These are phyloP conservation scores for Trapa bicornis DNA, from an alignment of 345 rosid genomes.

Conservation along the genomic window DNA sequence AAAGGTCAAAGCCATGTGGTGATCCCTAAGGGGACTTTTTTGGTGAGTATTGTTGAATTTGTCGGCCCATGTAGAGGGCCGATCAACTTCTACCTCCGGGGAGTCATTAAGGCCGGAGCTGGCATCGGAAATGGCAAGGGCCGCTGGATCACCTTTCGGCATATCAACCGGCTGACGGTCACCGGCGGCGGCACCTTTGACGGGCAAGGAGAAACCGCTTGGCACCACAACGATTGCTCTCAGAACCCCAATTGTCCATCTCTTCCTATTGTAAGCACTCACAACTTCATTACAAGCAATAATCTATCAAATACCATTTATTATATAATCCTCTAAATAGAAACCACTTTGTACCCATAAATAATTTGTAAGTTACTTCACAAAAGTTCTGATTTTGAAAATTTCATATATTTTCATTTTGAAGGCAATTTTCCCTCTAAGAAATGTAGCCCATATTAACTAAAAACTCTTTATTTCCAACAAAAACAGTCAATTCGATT, in stretches of 20 bases:
- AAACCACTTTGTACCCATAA: no score
- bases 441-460: not conserved
- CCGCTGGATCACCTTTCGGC: slow-evolving; percentile 14
- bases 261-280: slow-evolving; percentile 14
- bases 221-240: slow-evolving; percentile 10
- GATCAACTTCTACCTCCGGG: not conserved
- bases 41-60: slow-evolving; percentile 6
- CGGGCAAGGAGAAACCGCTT: slow-evolving; percentile 21
- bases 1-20: not conserved
- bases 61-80: slow-evolving; percentile 19
- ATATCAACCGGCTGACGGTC: slow-evolving; percentile 8
- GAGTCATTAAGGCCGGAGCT: slow-evolving; percentile 10
- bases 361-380: no score
- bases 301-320: no score
- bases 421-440: no score
- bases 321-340: no score
- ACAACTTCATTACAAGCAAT: not conserved
- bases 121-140: not conserved
- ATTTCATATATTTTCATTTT: no score
- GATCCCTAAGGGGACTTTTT: slow-evolving; percentile 14
- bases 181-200: slow-evolving; percentile 21
- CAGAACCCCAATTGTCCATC: slow-evolving; percentile 5
- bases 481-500: slow-evolving; percentile 11
- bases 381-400: no score
- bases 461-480: not conserved